These are phyloP conservation scores for Pseudozyma hubeiensis DNA, from an alignment of 1,284 basidiomycete species.

Conservation along the genomic window DNA sequence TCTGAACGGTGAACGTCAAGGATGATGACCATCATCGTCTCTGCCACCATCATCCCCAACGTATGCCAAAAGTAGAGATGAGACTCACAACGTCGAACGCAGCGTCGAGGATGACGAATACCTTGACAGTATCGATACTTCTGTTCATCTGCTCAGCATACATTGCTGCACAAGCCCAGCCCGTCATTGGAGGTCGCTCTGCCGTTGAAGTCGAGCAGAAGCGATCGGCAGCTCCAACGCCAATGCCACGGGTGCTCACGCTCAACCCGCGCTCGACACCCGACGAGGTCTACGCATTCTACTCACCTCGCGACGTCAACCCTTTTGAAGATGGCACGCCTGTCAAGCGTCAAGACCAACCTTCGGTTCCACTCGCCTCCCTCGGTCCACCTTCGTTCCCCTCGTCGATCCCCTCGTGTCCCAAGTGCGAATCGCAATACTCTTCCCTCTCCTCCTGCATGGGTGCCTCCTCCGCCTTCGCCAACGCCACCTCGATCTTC, in stretches of 20 bases:
- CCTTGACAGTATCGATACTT: neutral
- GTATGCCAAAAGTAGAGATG: neutral
- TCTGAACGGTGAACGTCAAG: too few relatives aligned
- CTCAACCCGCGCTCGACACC: constrained; percentile 35
- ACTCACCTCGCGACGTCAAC: constrained; percentile 24
- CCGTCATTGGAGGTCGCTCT: constrained; percentile 5
- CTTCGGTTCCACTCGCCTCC: constrained; percentile 43
- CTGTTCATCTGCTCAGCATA: constrained; percentile 3
- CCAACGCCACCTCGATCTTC: constrained; percentile 56
- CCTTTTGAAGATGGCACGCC: neutral
- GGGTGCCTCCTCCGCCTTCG: constrained; percentile 50
- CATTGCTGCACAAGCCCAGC: constrained; percentile 4
- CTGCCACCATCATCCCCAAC: too few relatives aligned
- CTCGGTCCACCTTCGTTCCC: constrained; percentile 54
- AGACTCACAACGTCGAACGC: neutral
- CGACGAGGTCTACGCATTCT: constrained; percentile 50
- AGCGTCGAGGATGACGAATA: neutral
- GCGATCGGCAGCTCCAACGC: constrained; percentile 31
- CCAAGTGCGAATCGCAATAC: constrained; percentile 55
- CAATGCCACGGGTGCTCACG: constrained; percentile 20
- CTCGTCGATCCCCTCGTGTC: constrained; percentile 48
- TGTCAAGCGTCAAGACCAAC: constrained; percentile 37
- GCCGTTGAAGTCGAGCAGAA: neutral
- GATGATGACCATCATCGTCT: too few relatives aligned
- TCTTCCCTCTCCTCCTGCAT: constrained; percentile 54